Percentiles rank a stretch among this genome's conserved stretches.
phyloP scores from a whole-genome alignment of 768 basidiomycete genomes.

The Imleria badia region DNA sequence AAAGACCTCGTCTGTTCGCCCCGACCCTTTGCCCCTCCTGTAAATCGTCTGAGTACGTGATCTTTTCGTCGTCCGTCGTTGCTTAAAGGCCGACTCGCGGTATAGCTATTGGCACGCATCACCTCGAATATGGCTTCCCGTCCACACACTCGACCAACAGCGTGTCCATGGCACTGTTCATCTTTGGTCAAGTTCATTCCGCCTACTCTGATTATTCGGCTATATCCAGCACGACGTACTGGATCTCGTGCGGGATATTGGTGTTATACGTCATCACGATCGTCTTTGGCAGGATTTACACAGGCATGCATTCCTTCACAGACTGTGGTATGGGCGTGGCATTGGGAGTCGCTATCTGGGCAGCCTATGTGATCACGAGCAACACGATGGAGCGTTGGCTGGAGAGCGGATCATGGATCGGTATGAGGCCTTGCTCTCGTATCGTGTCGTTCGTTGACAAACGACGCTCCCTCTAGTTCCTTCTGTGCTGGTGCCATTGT shows the following conservation, averaged over 20 bases:
- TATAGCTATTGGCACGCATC: constrained; percentile 73
- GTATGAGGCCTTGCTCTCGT: constrained; percentile 26
- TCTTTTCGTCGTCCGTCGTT: not conserved
- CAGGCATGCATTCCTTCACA: constrained; percentile 85
- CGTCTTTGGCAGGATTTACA: constrained; percentile 79
- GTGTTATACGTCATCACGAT: constrained; percentile 65
- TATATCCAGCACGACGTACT: constrained; percentile 49
- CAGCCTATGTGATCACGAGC: constrained; percentile 34
- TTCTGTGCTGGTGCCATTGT: constrained; percentile 56
- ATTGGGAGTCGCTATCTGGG: constrained; percentile 71
- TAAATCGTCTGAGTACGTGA: constrained; percentile 81
- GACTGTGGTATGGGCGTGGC: constrained; percentile 65
- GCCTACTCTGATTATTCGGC: constrained; percentile 38
- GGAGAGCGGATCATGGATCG: constrained; percentile 34
- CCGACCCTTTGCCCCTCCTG: constrained; percentile 86
- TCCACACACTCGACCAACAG: constrained; percentile 94
- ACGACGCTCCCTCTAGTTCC: constrained; percentile 43
- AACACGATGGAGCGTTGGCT: constrained; percentile 45
- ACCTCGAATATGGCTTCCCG: constrained; percentile 93
- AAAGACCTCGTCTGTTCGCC: constrained; percentile 93
- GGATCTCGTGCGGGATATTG: constrained; percentile 43
- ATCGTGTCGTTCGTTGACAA: constrained; percentile 15
- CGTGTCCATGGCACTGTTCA: constrained; percentile 84
- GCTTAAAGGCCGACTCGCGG: not conserved
- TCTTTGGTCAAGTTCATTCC: constrained; percentile 58